These are phyloP conservation scores for Drechslera avenae DNA, from an alignment of 2,329 filamentous ascomycete species.

Conservation along the genomic window DNA sequence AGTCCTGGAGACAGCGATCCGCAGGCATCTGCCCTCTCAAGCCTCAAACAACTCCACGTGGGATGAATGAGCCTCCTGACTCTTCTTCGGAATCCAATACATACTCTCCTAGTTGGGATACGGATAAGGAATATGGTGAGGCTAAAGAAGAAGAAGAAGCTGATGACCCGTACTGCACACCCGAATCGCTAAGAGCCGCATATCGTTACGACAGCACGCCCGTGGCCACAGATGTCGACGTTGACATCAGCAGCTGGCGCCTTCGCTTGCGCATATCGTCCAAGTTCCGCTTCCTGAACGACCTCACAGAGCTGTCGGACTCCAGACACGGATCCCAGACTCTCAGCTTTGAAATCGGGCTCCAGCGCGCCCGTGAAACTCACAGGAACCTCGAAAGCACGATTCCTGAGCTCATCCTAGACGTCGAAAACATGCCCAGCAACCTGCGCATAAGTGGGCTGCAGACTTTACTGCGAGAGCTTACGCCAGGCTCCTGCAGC, in stretches of 20 bases:
- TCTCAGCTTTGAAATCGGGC: background rate
- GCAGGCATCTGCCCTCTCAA: too few species aligned
- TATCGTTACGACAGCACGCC: conserved; percentile 2
- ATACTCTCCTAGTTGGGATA: background rate
- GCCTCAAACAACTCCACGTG: too few species aligned
- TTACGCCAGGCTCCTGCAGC: background rate
- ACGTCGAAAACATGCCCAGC: background rate
- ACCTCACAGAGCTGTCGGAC: conserved; percentile 4
- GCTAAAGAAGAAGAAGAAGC: background rate
- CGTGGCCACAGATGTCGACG: conserved; percentile 3
- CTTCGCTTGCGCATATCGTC: conserved; percentile 2
- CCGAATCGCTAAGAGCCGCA: background rate
- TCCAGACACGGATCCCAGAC: background rate
- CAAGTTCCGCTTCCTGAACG: conserved; percentile 10
- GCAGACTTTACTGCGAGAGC: background rate
- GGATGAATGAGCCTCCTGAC: too few species aligned
- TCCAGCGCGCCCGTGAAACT: background rate
- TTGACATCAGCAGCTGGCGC: conserved; percentile 8
- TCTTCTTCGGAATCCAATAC: too few species aligned
- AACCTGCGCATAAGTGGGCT: background rate
- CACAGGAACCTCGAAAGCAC: background rate
- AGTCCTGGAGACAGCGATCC: background rate
- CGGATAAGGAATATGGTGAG: background rate
- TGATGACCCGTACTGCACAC: background rate
- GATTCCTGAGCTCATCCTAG: background rate